Conservation (phyloP, 768 basidiomycete species). For the Suillus clintonianus region DNA sequence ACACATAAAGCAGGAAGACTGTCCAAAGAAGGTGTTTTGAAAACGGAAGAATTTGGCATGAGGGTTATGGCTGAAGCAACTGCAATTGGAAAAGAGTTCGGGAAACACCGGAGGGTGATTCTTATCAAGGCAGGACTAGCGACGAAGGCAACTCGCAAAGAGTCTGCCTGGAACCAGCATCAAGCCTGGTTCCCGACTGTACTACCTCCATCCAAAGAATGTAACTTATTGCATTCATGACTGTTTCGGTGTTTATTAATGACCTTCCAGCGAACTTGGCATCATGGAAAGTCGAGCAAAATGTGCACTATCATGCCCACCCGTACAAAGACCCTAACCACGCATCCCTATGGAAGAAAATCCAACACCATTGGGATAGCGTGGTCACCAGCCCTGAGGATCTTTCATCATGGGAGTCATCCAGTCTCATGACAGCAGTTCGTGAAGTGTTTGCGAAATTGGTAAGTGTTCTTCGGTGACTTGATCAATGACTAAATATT, state of each 20-base stretch:
- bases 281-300: background rate
- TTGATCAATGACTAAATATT: background rate
- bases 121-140: background rate
- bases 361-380: background rate
- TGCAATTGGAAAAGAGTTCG: constrained; percentile 1
- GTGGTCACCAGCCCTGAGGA: background rate
- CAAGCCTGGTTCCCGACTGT: constrained; percentile 4
- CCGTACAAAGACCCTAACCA: background rate
- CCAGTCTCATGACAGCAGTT: background rate
- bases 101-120: background rate
- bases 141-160: constrained; percentile 2
- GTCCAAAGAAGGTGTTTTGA: background rate
- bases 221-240: background rate
- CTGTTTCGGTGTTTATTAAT: background rate
- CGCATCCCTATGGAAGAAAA: background rate
- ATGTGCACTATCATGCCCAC: background rate
- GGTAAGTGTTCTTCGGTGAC: background rate
- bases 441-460: background rate
- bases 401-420: background rate
- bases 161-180: constrained; percentile 4
- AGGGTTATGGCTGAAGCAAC: background rate
- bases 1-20: background rate
- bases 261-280: background rate
- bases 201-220: background rate
- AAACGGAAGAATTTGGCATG: background rate